These are phyloP conservation scores for Athelia psychrophila DNA, from an alignment of 1,284 basidiomycete species.

Conservation along the genomic window DNA sequence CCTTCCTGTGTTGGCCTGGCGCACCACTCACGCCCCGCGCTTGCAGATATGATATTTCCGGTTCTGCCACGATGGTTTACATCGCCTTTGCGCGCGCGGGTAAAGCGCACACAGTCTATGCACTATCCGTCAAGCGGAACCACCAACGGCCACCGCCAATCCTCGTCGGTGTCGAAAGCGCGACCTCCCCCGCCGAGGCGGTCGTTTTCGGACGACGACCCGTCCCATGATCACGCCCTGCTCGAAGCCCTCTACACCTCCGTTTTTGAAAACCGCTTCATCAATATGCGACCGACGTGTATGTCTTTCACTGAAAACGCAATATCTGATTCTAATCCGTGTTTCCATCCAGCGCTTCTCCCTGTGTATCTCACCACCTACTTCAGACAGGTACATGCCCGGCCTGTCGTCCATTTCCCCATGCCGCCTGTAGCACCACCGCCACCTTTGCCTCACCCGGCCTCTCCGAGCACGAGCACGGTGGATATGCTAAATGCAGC, in stretches of 20 bases:
- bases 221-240: constrained; percentile 56
- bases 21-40: background rate
- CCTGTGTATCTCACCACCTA: constrained; percentile 70
- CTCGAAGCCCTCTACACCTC: constrained; percentile 63
- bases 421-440: constrained; percentile 70
- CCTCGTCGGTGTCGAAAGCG: no score
- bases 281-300: constrained; percentile 64
- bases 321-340: constrained; percentile 10
- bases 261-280: constrained; percentile 63
- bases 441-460: constrained; percentile 53
- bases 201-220: constrained; percentile 24
- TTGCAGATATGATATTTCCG: constrained; percentile 60
- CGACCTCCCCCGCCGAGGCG: no score
- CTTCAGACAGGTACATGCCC: constrained; percentile 61
- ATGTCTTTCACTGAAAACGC: constrained; percentile 2
- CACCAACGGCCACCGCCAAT: constrained; percentile 28
- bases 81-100: constrained; percentile 48
- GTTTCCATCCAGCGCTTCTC: constrained; percentile 46
- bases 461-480: constrained; percentile 10
- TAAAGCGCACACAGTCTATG: constrained; percentile 41
- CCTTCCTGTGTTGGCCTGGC: background rate
- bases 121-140: constrained; percentile 37
- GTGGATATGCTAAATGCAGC: constrained; percentile 22
- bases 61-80: constrained; percentile 66
- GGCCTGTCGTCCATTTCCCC: constrained; percentile 60